Evolutionary conservation across 352 stramenopile genomes (phyloP), one percentile per base, ranked within the genome.

Genomic region (Phytopythium chamaehyphon): DNA sequence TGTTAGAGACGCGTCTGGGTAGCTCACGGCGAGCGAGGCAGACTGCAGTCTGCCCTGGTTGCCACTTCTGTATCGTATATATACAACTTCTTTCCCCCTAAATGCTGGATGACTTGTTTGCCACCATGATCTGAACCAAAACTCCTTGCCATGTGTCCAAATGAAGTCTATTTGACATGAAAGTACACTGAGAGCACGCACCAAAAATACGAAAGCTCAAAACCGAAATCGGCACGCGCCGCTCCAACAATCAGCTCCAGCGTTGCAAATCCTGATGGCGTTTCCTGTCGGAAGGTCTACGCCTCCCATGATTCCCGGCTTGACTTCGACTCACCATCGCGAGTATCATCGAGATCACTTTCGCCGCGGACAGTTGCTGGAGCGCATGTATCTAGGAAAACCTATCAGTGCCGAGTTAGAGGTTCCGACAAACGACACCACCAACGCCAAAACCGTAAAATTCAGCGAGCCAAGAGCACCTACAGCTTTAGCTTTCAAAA

Each of bases 321-420:
- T 86, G 51, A 40, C 77, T 18, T 89, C 75, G 2, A 76, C 62
- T 2, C 66, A 87, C 35, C 62, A 72, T 21, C 65, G 74, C 4
- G 66, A 82, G 48, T 71, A 67, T 47, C 48, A 42, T 44, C 72
- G 69, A 37, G 42, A 60, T 24, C 50, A 85, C 66, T 90, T 88
- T 54, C 75, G 73, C 46, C 75, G 76, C 28, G 66, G 68, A 16
- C 76, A 90, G 40, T 49, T 85, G 4, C 59, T 90, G n/a, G 64
- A 86, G 56, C 70, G 75, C 35, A 87, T 90, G 76, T 61, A 60
- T 8, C 28, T 75, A 2, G 79, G 79, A 40, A 82, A 85, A 60
- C 48, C 62, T 19, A 62, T 55, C 2, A 66, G 45, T 16, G 22
- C 46, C 26, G 57, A 69, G 16, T 51, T 47, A 22, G 45, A 51